Evolutionary conservation across 352 stramenopile genomes (phyloP).

Genomic region (Phytophthora nicotianae): DNA sequence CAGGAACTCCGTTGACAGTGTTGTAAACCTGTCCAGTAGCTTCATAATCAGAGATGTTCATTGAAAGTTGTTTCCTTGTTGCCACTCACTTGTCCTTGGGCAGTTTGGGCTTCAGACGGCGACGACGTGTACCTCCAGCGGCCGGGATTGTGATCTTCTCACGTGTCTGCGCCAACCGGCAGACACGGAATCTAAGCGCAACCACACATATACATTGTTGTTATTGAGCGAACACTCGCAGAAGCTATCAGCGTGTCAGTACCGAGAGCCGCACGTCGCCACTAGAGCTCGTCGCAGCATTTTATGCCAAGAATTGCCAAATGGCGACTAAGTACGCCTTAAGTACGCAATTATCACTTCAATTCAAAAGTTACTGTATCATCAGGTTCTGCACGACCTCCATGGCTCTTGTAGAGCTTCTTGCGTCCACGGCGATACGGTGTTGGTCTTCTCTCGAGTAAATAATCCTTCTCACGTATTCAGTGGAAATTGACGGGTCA

Average conservation of each 20-base stretch:
- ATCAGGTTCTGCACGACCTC: neutral
- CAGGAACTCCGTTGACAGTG: constrained; percentile 58
- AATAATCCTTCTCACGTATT: constrained; percentile 35
- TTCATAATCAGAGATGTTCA: neutral
- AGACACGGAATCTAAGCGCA: constrained; percentile 17
- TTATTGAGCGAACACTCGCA: constrained; percentile 1
- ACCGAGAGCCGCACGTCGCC: constrained; percentile 27
- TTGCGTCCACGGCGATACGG: constrained; percentile 1
- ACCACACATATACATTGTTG: neutral
- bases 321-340: constrained; percentile 17
- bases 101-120: constrained; percentile 56
- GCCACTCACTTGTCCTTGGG: constrained; percentile 54
- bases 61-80: neutral
- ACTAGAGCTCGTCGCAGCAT: constrained; percentile 28
- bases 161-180: constrained; percentile 22
- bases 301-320: constrained; percentile 7
- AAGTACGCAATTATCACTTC: constrained; percentile 23
- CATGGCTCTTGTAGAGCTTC: constrained; percentile 1
- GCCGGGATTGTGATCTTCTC: constrained; percentile 50
- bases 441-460: constrained; percentile 28
- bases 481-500: neutral
- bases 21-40: constrained; percentile 47
- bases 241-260: constrained; percentile 9
- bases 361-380: constrained; percentile 16
- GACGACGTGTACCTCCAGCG: constrained; percentile 23